Evolutionary conservation across 805 yeast species (phyloP).

Genomic region (Tanozyma kutaoensis): DNA sequence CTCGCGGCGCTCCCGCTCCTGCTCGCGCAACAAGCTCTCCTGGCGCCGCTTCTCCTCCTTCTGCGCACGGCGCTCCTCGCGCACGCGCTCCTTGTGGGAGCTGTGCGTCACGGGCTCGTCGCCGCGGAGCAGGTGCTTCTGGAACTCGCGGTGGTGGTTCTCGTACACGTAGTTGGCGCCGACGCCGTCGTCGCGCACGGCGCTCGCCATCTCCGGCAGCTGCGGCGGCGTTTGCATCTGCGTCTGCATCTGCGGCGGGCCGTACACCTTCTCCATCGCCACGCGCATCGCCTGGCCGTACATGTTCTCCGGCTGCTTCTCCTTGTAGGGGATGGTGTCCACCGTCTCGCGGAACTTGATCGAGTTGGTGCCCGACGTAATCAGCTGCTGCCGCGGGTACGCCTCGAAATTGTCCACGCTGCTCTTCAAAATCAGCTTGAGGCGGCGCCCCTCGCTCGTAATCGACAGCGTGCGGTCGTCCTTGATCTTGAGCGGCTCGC

Average conservation of each 20-base stretch:
- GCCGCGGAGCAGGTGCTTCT: constrained; percentile 4
- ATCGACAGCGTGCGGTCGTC: constrained; percentile 4
- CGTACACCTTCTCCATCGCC: constrained; percentile 46
- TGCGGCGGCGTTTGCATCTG: constrained; percentile 1
- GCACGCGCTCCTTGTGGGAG: constrained; percentile 2
- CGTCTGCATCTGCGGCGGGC: constrained; percentile 9
- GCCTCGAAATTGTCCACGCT: constrained; percentile 1
- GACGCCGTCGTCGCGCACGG: constrained; percentile 5
- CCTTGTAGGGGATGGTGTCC: constrained; percentile 18
- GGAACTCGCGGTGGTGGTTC: constrained; percentile 7
- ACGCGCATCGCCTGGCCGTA: constrained; percentile 41
- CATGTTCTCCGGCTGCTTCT: constrained; percentile 12
- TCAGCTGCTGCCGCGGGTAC: not conserved
- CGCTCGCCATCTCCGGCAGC: not conserved
- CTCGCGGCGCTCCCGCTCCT: constrained; percentile 1
- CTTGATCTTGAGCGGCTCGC: not conserved
- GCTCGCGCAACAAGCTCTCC: no score
- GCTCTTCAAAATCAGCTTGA: constrained; percentile 23
- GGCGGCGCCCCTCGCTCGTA: constrained; percentile 8
- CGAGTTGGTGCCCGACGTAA: constrained; percentile 15
- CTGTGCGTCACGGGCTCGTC: not conserved
- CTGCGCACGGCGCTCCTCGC: no score
- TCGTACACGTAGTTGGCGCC: constrained; percentile 5
- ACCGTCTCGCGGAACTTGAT: constrained; percentile 24
- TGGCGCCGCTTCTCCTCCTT: constrained; percentile 3